These are phyloP conservation scores for Pueraria montana DNA, from an alignment of 306 rosid genomes.

Conservation along the genomic window DNA sequence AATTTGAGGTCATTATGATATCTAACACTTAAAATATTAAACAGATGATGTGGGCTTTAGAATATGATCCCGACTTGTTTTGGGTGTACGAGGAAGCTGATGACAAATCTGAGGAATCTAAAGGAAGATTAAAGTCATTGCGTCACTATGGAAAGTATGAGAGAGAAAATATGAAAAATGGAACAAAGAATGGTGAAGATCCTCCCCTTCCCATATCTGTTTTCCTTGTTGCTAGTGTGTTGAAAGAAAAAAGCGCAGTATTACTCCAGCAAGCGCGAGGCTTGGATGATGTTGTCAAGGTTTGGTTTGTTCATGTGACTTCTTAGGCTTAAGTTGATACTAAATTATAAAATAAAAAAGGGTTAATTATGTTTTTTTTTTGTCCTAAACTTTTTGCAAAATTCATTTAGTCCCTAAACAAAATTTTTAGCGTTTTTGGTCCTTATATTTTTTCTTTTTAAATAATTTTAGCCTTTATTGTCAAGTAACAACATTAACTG, in stretches of 20 bases:
- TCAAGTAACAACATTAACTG: too few species aligned
- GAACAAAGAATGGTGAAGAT: conserved; percentile 54
- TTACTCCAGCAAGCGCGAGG: conserved; percentile 90
- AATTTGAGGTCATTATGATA: not conserved
- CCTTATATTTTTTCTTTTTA: too few species aligned
- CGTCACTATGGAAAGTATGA: conserved; percentile 91
- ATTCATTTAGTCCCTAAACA: too few species aligned
- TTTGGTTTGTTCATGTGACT: conserved; percentile 43
- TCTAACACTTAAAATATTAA: conserved; percentile 31
- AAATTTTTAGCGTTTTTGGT: too few species aligned
- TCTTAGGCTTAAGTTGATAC: not conserved
- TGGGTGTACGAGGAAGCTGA: conserved; percentile 74
- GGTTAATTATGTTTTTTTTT: too few species aligned
- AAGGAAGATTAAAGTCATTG: conserved; percentile 69
- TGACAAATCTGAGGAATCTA: conserved; percentile 71
- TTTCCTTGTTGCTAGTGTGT: conserved; percentile 96
- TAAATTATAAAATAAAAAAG: conserved; percentile 12
- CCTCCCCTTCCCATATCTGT: conserved; percentile 92
- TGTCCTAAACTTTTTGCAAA: too few species aligned
- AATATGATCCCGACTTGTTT: conserved; percentile 84
- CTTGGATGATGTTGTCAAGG: conserved; percentile 97
- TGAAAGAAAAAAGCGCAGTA: conserved; percentile 88
- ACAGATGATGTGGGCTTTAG: conserved; percentile 99
- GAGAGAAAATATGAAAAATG: conserved; percentile 78
- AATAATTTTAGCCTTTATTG: too few species aligned